phyloP scores from a whole-genome alignment of 106 monocot genomes.

The Xerophyta viscosa region DNA sequence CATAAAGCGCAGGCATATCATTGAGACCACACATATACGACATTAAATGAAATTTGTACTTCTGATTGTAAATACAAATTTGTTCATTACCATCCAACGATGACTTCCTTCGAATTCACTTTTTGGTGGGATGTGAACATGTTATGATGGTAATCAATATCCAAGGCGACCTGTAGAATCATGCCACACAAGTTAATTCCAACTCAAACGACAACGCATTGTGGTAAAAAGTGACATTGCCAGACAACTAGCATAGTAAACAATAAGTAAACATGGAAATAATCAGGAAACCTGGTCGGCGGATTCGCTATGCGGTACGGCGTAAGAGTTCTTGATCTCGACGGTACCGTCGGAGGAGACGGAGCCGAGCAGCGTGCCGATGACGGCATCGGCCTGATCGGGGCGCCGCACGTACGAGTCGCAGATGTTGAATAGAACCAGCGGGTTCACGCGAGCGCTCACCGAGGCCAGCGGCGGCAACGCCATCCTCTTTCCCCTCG shows the following conservation, averaged over 20 bases:
- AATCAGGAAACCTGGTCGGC: slow-evolving; percentile 41
- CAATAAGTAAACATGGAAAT: too few species aligned
- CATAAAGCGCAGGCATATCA: too few species aligned
- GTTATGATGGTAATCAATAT: slow-evolving; percentile 74
- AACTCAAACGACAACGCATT: background rate
- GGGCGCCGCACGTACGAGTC: slow-evolving; percentile 67
- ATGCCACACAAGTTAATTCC: background rate
- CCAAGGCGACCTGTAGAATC: slow-evolving; percentile 52
- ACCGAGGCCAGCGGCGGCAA: slow-evolving; percentile 24
- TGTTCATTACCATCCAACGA: slow-evolving; percentile 59
- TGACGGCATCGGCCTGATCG: slow-evolving; percentile 59
- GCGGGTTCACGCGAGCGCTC: slow-evolving; percentile 42
- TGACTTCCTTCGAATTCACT: slow-evolving; percentile 71
- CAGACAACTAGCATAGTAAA: background rate
- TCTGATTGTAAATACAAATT: too few species aligned
- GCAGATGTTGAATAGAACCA: slow-evolving; percentile 79
- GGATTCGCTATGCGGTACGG: slow-evolving; percentile 62
- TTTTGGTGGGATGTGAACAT: slow-evolving; percentile 64
- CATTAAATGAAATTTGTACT: too few species aligned
- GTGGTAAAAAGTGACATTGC: background rate
- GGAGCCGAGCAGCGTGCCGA: slow-evolving; percentile 67
- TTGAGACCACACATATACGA: too few species aligned
- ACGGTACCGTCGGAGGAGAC: slow-evolving; percentile 39
- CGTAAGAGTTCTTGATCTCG: slow-evolving; percentile 57
- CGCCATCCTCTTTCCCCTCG: background rate